Evolutionary conservation across 768 basidiomycete species (phyloP).

Genomic region (Hydnomerulius pinastri): DNA sequence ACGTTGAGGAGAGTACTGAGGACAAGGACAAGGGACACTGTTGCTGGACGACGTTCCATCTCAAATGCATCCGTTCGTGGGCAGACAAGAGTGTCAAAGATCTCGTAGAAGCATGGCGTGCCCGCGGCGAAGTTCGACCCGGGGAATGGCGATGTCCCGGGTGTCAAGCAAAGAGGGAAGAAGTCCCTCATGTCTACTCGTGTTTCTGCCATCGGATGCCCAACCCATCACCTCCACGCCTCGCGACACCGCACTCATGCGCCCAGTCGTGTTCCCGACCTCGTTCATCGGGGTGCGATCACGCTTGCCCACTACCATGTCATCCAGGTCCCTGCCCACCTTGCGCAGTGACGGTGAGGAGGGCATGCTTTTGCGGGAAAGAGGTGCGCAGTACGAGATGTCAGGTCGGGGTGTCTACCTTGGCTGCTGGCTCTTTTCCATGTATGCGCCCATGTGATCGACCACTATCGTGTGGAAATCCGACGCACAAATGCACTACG

Average conservation of each 20-base stretch:
- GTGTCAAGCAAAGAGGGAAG: conserved; percentile 79
- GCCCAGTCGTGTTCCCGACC: conserved; percentile 65
- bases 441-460: conserved; percentile 43
- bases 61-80: conserved; percentile 89
- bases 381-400: conserved; percentile 36
- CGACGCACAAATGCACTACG: conserved; percentile 63
- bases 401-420: conserved; percentile 59
- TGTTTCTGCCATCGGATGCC: conserved; percentile 82
- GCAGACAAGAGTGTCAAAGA: conserved; percentile 80
- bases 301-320: conserved; percentile 82
- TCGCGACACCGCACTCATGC: conserved; percentile 79
- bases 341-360: conserved; percentile 75
- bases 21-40: conserved; percentile 45
- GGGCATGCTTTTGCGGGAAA: conserved; percentile 81
- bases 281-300: conserved; percentile 61
- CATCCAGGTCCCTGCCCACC: conserved; percentile 98
- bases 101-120: conserved; percentile 68
- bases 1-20: conserved; percentile 8
- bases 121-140: conserved; percentile 62
- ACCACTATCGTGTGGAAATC: conserved; percentile 61
- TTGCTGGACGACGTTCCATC: conserved; percentile 91
- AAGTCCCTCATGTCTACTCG: conserved; percentile 67
- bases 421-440: conserved; percentile 25
- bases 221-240: conserved; percentile 71
- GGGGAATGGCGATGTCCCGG: conserved; percentile 95